These are phyloP conservation scores for Paramecium primaurelia DNA, from an alignment of 73 alveolate genomes.

Conservation along the genomic window DNA sequence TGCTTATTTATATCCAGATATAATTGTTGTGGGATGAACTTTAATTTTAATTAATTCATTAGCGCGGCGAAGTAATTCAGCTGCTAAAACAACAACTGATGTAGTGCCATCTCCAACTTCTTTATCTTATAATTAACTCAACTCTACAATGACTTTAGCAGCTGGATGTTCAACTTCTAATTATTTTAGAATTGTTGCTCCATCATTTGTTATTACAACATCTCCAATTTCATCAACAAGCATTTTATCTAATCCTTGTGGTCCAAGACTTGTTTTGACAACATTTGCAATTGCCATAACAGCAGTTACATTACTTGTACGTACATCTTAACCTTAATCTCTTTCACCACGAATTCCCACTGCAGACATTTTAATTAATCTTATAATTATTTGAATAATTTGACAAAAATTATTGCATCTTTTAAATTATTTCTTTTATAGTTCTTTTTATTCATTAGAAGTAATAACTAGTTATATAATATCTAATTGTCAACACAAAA, in stretches of 20 bases:
- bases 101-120: slow-evolving; percentile 99
- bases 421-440: background rate
- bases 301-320: slow-evolving; percentile 81
- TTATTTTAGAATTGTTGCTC: slow-evolving; percentile 97
- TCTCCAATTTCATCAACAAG: slow-evolving; percentile 99
- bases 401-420: background rate
- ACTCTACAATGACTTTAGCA: slow-evolving; percentile 98
- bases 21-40: slow-evolving; percentile 98
- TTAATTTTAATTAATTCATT: slow-evolving; percentile 95
- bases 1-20: slow-evolving; percentile 95
- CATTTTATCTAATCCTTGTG: slow-evolving; percentile 99
- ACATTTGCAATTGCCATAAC: slow-evolving; percentile 95
- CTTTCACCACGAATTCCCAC: slow-evolving; percentile 93
- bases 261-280: slow-evolving; percentile 98
- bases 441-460: background rate
- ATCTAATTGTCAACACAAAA: too few relatives aligned
- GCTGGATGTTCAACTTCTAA: slow-evolving; percentile 99
- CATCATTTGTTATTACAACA: slow-evolving; percentile 98
- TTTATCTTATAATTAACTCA: slow-evolving; percentile 94
- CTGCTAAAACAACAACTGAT: slow-evolving; percentile 97
- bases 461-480: too few relatives aligned
- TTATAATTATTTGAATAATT: background rate
- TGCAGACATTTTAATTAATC: slow-evolving; percentile 16
- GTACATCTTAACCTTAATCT: slow-evolving; percentile 94
- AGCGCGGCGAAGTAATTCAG: slow-evolving; percentile 97